Evolutionary conservation across 176 grass and related monocot species (phyloP).

Genomic region (Saccharum officinarum): DNA sequence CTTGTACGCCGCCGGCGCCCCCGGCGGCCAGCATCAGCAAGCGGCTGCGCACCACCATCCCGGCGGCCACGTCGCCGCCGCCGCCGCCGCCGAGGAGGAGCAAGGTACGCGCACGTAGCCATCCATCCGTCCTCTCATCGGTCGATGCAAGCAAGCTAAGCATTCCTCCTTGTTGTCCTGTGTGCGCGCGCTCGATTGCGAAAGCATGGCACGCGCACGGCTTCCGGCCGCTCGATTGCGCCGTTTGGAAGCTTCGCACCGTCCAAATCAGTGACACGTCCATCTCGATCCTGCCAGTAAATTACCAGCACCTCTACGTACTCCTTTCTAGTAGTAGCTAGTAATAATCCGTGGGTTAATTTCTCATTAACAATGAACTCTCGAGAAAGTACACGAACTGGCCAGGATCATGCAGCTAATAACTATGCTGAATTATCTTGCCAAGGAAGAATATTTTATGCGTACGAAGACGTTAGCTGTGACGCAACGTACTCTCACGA

Average conservation of each 20-base stretch:
- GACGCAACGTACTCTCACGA: background rate
- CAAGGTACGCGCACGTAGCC: conserved; percentile 38
- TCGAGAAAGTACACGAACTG: background rate
- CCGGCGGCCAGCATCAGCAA: background rate
- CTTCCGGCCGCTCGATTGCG: conserved; percentile 5
- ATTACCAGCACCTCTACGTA: background rate
- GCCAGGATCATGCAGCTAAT: conserved; percentile 13
- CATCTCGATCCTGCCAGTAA: background rate
- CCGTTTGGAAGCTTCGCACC: conserved; percentile 48
- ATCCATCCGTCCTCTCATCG: background rate
- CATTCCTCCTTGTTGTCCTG: conserved; percentile 19
- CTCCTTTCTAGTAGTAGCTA: background rate
- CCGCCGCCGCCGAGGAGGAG: conserved; percentile 39
- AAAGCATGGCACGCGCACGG: conserved; percentile 40
- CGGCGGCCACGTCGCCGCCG: background rate
- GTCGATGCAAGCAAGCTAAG: conserved; percentile 1
- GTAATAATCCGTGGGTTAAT: background rate
- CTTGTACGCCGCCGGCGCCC: conserved; percentile 11
- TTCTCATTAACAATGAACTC: background rate
- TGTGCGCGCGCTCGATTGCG: conserved; percentile 1
- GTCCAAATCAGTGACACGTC: conserved; percentile 13
- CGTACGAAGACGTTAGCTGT: conserved; percentile 24
- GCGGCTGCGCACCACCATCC: background rate
- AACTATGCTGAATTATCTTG: conserved; percentile 10
- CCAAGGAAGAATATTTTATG: conserved; percentile 40